A percentile compares a stretch with the other conserved stretches of the same genome.
phyloP scores from a whole-genome alignment of 2,329 filamentous ascomycete species.

The Epichloe coenophiala region DNA sequence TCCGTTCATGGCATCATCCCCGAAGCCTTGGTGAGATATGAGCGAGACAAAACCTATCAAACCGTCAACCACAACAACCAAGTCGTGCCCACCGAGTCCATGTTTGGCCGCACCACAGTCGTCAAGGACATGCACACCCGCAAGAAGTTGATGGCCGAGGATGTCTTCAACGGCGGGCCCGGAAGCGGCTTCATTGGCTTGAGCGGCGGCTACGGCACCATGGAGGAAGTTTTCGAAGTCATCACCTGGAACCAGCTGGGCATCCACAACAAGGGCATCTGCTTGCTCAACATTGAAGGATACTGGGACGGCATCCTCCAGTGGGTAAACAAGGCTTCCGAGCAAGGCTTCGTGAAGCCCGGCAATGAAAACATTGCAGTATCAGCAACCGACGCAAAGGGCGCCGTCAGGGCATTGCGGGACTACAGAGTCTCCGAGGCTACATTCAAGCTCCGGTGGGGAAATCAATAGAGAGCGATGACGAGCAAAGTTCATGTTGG shows the following conservation, averaged over 20 bases:
- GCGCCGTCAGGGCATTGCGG: constrained; percentile 55
- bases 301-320: constrained; percentile 81
- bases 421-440: constrained; percentile 65
- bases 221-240: constrained; percentile 90
- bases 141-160: constrained; percentile 84
- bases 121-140: constrained; percentile 94
- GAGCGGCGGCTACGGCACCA: constrained; percentile 80
- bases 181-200: constrained; percentile 85
- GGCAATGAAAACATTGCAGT: constrained; percentile 65
- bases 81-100: constrained; percentile 45
- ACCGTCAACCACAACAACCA: constrained; percentile 33
- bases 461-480: constrained; percentile 35
- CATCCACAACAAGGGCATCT: constrained; percentile 69
- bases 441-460: constrained; percentile 74
- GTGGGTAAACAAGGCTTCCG: constrained; percentile 68
- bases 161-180: constrained; percentile 67
- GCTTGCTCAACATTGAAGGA: constrained; percentile 74
- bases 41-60: constrained; percentile 49
- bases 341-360: constrained; percentile 61
- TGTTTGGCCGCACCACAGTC: constrained; percentile 75
- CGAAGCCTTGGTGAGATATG: constrained; percentile 65
- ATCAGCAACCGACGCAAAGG: constrained; percentile 58
- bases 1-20: constrained; percentile 92
- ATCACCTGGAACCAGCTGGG: constrained; percentile 94
- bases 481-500: not conserved